phyloP scores from a whole-genome alignment of 176 grass and related monocot species.

The Pontederia paniculata region DNA sequence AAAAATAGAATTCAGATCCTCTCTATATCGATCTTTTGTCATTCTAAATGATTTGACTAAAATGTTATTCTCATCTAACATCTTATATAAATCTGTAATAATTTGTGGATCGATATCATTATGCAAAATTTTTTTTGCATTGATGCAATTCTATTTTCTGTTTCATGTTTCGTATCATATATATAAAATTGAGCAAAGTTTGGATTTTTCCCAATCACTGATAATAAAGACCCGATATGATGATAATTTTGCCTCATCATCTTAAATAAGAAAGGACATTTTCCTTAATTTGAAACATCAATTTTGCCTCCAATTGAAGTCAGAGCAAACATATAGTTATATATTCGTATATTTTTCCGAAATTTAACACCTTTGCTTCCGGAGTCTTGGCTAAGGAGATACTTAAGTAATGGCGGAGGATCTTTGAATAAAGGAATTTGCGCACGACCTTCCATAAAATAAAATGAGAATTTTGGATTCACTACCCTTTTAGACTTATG shows the following conservation, averaged over 20 bases:
- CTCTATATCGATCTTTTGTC: constrained; percentile 22
- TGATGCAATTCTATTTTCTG: constrained; percentile 14
- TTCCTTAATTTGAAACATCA: not conserved
- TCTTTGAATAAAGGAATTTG: too few relatives aligned
- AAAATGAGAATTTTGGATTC: too few relatives aligned
- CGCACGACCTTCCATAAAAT: too few relatives aligned
- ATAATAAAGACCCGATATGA: constrained; percentile 19
- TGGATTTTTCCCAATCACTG: not conserved
- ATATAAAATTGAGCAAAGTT: constrained; percentile 9
- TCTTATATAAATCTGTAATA: constrained; percentile 1
- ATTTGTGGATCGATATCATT: constrained; percentile 8
- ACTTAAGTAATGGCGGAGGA: too few relatives aligned
- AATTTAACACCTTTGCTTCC: constrained; percentile 2
- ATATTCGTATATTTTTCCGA: constrained; percentile 7
- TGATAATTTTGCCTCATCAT: constrained; percentile 18
- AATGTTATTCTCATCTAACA: constrained; percentile 23
- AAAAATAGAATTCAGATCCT: not conserved
- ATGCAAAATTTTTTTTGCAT: not conserved
- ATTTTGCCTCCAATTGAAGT: constrained; percentile 18
- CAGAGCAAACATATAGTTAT: constrained; percentile 26
- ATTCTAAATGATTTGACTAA: constrained; percentile 26
- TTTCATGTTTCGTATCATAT: constrained; percentile 6
- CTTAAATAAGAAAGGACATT: constrained; percentile 8
- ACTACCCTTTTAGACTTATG: too few relatives aligned
- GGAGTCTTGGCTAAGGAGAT: too few relatives aligned